phyloP scores from a whole-genome alignment of 148 eudicot species.

The Silene latifolia region DNA sequence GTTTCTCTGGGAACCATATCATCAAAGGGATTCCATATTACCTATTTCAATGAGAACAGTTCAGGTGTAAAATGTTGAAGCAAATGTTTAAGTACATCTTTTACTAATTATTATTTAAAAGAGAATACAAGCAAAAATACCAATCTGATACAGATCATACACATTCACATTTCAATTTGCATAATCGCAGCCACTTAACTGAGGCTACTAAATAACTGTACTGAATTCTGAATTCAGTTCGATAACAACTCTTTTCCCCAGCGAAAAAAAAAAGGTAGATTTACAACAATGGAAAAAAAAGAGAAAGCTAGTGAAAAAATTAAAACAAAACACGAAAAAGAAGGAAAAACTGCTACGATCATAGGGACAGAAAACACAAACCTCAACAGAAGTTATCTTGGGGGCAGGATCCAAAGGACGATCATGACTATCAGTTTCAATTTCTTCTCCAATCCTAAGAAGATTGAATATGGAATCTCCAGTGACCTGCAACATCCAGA shows the following conservation, averaged over 20 bases:
- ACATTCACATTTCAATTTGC: neutral
- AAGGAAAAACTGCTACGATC: slow-evolving; percentile 6
- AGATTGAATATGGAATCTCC: slow-evolving; percentile 95
- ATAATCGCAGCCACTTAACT: neutral
- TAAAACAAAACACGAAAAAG: neutral
- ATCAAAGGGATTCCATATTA: slow-evolving; percentile 95
- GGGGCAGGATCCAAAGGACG: slow-evolving; percentile 87
- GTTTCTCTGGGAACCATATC: slow-evolving; percentile 75
- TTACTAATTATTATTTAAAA: neutral
- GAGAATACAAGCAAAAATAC: neutral
- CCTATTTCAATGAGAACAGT: slow-evolving; percentile 41
- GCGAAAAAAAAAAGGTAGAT: neutral
- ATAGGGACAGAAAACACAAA: slow-evolving; percentile 29
- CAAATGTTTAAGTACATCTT: neutral
- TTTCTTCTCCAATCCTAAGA: slow-evolving; percentile 76
- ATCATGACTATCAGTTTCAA: slow-evolving; percentile 81
- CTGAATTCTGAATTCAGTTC: neutral
- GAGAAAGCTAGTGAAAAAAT: slow-evolving; percentile 3
- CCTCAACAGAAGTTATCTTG: slow-evolving; percentile 78
- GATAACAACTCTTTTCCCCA: neutral
- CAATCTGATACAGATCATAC: neutral
- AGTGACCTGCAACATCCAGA: slow-evolving; percentile 51
- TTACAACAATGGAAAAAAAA: too few species aligned
- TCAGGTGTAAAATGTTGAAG: neutral
- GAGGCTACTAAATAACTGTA: neutral